Conservation (phyloP, 169 alveolate genomes). For the Cystoisospora suis region DNA sequence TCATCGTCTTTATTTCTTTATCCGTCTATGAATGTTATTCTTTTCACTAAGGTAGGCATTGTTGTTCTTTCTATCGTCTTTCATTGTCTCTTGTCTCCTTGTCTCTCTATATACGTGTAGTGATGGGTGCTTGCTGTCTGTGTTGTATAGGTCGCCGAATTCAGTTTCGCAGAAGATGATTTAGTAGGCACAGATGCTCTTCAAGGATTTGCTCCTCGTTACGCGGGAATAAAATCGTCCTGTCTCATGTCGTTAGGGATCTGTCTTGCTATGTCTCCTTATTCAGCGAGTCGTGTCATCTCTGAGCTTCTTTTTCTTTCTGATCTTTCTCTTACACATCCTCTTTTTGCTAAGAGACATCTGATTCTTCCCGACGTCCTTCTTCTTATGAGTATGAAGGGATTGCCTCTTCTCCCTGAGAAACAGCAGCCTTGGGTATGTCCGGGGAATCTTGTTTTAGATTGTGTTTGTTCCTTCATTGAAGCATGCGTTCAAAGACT, state of each 20-base stretch:
- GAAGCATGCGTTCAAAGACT: slow-evolving; percentile 56
- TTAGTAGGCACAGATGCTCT: slow-evolving; percentile 40
- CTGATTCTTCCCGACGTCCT: not conserved
- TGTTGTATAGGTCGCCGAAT: slow-evolving; percentile 20
- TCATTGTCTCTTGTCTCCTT: not conserved
- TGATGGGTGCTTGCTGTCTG: not conserved
- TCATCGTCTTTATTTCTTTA: not conserved
- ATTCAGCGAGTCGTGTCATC: not conserved
- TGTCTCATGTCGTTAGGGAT: slow-evolving; percentile 22
- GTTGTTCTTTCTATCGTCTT: not conserved
- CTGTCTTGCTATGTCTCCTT: not conserved
- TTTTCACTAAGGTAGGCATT: not conserved
- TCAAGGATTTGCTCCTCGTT: slow-evolving; percentile 50
- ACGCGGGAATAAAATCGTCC: slow-evolving; percentile 58
- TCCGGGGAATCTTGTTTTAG: slow-evolving; percentile 42
- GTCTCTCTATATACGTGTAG: not conserved
- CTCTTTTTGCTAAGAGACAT: not conserved
- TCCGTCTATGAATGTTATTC: too few species aligned
- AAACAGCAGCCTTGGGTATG: slow-evolving; percentile 52
- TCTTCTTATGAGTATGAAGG: not conserved
- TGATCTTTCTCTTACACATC: not conserved
- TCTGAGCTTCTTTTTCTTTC: not conserved
- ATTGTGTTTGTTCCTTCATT: slow-evolving; percentile 37
- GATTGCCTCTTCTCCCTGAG: slow-evolving; percentile 28
- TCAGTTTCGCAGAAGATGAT: slow-evolving; percentile 46